Conservation (phyloP, 2,329 filamentous ascomycete species). For the Pseudodiploospora longispora region DNA sequence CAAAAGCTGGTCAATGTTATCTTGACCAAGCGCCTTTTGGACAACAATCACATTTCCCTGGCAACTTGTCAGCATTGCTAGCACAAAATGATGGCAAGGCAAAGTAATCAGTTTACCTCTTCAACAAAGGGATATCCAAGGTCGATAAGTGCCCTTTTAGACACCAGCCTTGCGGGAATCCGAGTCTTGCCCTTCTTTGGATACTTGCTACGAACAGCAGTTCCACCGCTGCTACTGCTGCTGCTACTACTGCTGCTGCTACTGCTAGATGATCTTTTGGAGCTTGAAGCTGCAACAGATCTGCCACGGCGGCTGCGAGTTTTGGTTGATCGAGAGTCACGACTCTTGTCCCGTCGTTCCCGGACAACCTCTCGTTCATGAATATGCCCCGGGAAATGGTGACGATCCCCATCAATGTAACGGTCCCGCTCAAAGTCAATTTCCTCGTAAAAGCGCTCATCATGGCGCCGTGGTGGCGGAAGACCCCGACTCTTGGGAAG, state of each 20-base stretch:
- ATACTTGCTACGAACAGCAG: constrained; percentile 52
- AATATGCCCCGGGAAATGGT: constrained; percentile 47
- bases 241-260: constrained; percentile 40
- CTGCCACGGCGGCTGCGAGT: constrained; percentile 31
- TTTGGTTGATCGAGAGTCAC: constrained; percentile 31
- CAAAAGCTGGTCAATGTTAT: constrained; percentile 87
- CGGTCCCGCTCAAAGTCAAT: constrained; percentile 58
- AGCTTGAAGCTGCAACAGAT: constrained; percentile 29
- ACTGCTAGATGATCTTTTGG: constrained; percentile 29
- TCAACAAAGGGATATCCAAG: constrained; percentile 80
- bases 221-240: constrained; percentile 34
- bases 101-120: constrained; percentile 48
- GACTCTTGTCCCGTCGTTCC: constrained; percentile 33
- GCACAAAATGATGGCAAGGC: not conserved
- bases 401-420: constrained; percentile 53
- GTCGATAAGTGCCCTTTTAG: constrained; percentile 72
- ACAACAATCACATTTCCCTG: constrained; percentile 77
- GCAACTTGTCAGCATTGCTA: constrained; percentile 5
- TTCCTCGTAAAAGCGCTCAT: constrained; percentile 55
- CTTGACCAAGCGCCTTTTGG: constrained; percentile 74
- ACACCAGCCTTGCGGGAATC: constrained; percentile 73
- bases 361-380: constrained; percentile 54
- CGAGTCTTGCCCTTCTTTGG: constrained; percentile 84
- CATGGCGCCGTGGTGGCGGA: constrained; percentile 51
- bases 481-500: constrained; percentile 56